Conservation (phyloP, 2,329 filamentous ascomycete genomes). For the Fusarium pseudograminearum region DNA sequence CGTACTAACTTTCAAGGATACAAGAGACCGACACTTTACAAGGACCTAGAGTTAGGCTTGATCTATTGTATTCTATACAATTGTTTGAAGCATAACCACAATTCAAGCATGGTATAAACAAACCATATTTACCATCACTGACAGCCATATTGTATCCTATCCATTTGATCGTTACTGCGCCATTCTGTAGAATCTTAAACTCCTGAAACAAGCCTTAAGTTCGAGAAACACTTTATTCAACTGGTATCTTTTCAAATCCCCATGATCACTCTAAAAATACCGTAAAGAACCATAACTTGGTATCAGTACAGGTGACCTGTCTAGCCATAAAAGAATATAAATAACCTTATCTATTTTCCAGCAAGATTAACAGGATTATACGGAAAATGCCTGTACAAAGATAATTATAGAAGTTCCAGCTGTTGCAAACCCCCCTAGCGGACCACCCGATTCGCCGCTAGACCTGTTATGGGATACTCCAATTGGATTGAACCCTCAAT, state of each 20-base stretch:
- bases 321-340: not conserved
- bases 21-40: not conserved
- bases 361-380: not conserved
- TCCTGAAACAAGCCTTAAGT: not conserved
- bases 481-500: conserved; percentile 45
- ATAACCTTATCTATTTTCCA: not conserved
- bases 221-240: not conserved
- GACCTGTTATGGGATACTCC: conserved; percentile 24
- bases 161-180: not conserved
- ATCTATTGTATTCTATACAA: not conserved
- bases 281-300: not conserved
- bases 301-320: not conserved
- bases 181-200: not conserved
- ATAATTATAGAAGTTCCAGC: conserved; percentile 5
- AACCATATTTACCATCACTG: too few species aligned
- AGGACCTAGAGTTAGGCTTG: not conserved
- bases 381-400: not conserved
- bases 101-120: too few species aligned
- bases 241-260: too few species aligned
- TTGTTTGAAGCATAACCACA: too few species aligned
- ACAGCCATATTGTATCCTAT: not conserved
- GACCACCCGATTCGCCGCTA: conserved; percentile 32
- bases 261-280: not conserved
- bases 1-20: conserved; percentile 3
- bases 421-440: conserved; percentile 1